Percentiles rank a stretch among this genome's conserved stretches.
Evolutionary conservation across 371 early-diverging fungal genomes (phyloP).

Genomic region (Dichotomocladium elegans): DNA sequence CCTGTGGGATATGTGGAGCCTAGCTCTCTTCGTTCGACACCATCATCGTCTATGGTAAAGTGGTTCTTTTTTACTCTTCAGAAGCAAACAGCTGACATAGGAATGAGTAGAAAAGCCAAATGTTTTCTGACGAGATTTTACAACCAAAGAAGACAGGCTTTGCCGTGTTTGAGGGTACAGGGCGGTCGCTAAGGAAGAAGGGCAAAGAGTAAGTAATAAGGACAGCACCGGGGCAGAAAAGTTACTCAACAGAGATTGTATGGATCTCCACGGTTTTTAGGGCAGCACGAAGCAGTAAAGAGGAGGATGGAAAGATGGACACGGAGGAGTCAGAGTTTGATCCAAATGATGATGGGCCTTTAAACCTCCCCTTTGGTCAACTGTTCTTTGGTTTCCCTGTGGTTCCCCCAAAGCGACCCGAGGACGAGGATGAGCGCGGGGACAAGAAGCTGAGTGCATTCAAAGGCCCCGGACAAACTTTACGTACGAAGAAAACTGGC

Average conservation of each 20-base stretch:
- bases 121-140: conserved; percentile 38
- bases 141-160: conserved; percentile 36
- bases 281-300: no score
- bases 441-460: conserved; percentile 14
- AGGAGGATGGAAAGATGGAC: conserved; percentile 12
- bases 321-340: conserved; percentile 28
- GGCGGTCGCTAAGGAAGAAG: conserved; percentile 38
- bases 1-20: conserved; percentile 98
- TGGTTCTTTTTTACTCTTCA: background rate
- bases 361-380: conserved; percentile 85
- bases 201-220: conserved; percentile 29
- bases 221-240: no score
- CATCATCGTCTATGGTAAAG: conserved; percentile 42
- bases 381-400: conserved; percentile 86
- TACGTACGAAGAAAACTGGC: conserved; percentile 28
- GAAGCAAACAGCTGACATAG: background rate
- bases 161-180: conserved; percentile 37
- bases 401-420: conserved; percentile 36
- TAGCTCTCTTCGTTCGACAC: conserved; percentile 24
- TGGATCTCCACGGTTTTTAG: no score
- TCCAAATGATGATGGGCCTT: conserved; percentile 65
- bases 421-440: conserved; percentile 15
- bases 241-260: conserved; percentile 5
- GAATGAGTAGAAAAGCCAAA: conserved; percentile 44
- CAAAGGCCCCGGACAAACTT: conserved; percentile 34